These are phyloP conservation scores for Russula sp. DNA, from an alignment of 768 basidiomycete genomes.

Conservation along the genomic window DNA sequence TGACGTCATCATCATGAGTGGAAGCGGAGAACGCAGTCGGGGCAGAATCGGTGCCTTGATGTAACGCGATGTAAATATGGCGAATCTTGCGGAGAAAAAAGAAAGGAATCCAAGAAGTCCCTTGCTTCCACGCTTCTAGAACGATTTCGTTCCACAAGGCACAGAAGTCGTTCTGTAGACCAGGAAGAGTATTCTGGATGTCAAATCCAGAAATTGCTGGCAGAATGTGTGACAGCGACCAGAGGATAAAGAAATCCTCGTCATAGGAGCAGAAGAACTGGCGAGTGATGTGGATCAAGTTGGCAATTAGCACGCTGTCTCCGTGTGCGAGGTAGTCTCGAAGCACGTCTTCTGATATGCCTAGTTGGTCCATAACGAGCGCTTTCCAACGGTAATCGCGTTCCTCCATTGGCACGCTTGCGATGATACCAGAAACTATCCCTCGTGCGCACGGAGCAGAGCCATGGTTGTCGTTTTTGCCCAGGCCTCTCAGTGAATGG, in stretches of 20 bases:
- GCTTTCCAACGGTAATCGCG: conserved; percentile 5
- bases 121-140: no score
- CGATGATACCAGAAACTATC: neutral
- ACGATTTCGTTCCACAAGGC: conserved; percentile 1
- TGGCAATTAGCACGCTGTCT: conserved; percentile 6
- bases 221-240: neutral
- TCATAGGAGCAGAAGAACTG: no score
- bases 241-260: no score
- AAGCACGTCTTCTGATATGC: neutral
- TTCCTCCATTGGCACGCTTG: neutral
- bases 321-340: neutral
- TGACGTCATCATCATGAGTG: no score
- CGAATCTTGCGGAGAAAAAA: no score
- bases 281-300: neutral
- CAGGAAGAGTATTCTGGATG: neutral
- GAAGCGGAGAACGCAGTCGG: no score
- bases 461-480: neutral
- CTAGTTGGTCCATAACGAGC: neutral
- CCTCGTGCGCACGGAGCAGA: conserved; percentile 2
- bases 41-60: no score
- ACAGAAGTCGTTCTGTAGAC: conserved; percentile 2
- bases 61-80: no score
- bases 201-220: neutral
- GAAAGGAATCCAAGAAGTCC: no score
- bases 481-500: no score